These are phyloP conservation scores for Adiantum capillusveneris DNA, from an alignment of 75 land plant species.

Conservation along the genomic window DNA sequence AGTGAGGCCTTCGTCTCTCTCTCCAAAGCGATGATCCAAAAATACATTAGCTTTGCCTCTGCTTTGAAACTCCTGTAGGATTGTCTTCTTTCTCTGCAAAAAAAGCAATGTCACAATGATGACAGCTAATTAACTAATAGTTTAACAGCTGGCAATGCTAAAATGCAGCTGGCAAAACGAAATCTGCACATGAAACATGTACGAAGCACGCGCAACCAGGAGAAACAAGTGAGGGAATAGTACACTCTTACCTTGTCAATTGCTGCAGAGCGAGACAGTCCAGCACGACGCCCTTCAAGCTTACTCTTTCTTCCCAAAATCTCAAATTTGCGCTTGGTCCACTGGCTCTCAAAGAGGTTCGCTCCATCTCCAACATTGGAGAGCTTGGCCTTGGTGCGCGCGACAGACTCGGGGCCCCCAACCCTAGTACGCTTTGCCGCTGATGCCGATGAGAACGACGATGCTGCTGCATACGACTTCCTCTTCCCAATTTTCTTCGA, in stretches of 20 bases:
- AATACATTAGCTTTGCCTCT: constrained; percentile 64
- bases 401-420: no score
- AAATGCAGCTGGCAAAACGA: no score
- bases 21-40: constrained; percentile 83
- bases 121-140: no score
- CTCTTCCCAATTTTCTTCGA: no score
- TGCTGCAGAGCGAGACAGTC: constrained; percentile 68
- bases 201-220: not conserved
- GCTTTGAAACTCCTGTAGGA: constrained; percentile 76
- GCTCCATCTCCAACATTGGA: no score
- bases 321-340: constrained; percentile 81
- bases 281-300: constrained; percentile 61
- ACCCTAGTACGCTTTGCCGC: no score
- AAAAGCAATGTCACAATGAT: no score
- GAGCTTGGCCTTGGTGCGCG: no score
- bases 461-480: no score
- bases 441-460: no score
- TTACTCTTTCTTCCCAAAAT: constrained; percentile 75
- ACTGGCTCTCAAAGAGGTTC: constrained; percentile 66
- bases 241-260: constrained; percentile 48
- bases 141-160: no score
- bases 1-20: constrained; percentile 52
- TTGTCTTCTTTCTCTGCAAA: constrained; percentile 70
- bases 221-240: not conserved
- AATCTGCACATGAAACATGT: not conserved